A percentile compares a stretch with the other conserved stretches of the same genome.
phyloP scores from a whole-genome alignment of 2,329 filamentous ascomycete genomes.

The Penicillium sp. region DNA sequence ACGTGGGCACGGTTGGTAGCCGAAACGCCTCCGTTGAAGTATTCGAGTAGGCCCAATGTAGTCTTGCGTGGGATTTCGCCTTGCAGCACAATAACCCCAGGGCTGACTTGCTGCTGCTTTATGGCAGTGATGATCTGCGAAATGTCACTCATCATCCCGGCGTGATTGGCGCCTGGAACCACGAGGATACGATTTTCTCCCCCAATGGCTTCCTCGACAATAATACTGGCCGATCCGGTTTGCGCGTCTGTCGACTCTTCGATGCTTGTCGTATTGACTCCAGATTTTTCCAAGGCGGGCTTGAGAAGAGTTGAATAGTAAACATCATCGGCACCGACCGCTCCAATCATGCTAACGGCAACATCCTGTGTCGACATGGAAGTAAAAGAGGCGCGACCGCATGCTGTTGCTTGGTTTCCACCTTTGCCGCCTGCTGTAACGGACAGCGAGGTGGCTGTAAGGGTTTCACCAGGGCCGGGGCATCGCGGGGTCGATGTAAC shows the following conservation, averaged over 20 bases:
- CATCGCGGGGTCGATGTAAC: conserved; percentile 80
- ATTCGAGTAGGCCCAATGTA: conserved; percentile 20
- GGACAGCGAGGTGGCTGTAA: conserved; percentile 73
- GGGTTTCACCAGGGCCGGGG: conserved; percentile 78
- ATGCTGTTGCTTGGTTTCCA: conserved; percentile 28
- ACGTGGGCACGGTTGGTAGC: conserved; percentile 47
- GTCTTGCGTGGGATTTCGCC: conserved; percentile 27
- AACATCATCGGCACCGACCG: conserved; percentile 63
- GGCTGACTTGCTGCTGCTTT: not conserved
- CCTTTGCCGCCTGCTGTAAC: conserved; percentile 55
- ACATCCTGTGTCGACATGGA: conserved; percentile 44
- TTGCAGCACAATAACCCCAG: conserved; percentile 23
- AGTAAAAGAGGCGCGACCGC: conserved; percentile 25
- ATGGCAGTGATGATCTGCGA: conserved; percentile 32
- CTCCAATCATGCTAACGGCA: conserved; percentile 68
- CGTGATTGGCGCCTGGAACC: conserved; percentile 66
- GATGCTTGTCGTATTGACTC: conserved; percentile 62
- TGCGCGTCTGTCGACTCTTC: conserved; percentile 49
- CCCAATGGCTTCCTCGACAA: conserved; percentile 70
- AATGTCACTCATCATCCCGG: conserved; percentile 36
- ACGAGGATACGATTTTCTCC: conserved; percentile 73
- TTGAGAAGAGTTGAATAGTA: conserved; percentile 63
- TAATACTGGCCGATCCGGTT: conserved; percentile 63
- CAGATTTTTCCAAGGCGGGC: conserved; percentile 58
- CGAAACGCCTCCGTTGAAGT: conserved; percentile 17